These are phyloP conservation scores for Hypsizygus ulmarius DNA, from an alignment of 1,284 basidiomycete species.

Conservation along the genomic window DNA sequence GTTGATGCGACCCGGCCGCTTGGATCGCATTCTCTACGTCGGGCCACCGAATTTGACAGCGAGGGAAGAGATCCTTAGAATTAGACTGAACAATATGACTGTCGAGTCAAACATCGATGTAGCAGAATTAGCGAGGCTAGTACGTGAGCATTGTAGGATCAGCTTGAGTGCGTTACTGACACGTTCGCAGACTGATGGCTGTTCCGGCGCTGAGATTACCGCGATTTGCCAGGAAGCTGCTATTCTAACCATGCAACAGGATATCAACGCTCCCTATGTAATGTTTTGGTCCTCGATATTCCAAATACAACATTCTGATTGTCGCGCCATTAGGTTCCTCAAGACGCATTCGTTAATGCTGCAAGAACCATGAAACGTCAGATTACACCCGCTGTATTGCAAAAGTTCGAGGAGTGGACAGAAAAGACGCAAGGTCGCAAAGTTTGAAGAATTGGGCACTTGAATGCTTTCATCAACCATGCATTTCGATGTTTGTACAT, in stretches of 20 bases:
- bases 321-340: constrained; percentile 57
- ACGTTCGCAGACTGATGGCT: constrained; percentile 77
- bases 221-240: constrained; percentile 97
- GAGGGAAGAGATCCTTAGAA: constrained; percentile 81
- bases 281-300: background rate
- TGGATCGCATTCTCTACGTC: constrained; percentile 96
- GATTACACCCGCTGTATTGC: constrained; percentile 83
- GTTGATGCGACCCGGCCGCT: constrained; percentile 89
- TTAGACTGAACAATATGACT: constrained; percentile 80
- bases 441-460: constrained; percentile 1
- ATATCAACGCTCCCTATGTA: constrained; percentile 78
- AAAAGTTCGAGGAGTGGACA: constrained; percentile 68
- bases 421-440: constrained; percentile 25
- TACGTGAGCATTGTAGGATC: constrained; percentile 32
- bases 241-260: constrained; percentile 82
- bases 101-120: constrained; percentile 72
- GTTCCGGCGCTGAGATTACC: constrained; percentile 93
- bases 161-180: background rate
- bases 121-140: constrained; percentile 70
- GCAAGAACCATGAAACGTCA: constrained; percentile 74
- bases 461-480: background rate
- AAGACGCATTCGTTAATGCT: constrained; percentile 73
- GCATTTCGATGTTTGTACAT: no score
- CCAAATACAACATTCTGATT: constrained; percentile 1
- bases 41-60: constrained; percentile 84